Evolutionary conservation across 2,329 filamentous ascomycete species (phyloP), one percentile per base, ranked within the genome.

Genomic region (Podosphaera fusca): DNA sequence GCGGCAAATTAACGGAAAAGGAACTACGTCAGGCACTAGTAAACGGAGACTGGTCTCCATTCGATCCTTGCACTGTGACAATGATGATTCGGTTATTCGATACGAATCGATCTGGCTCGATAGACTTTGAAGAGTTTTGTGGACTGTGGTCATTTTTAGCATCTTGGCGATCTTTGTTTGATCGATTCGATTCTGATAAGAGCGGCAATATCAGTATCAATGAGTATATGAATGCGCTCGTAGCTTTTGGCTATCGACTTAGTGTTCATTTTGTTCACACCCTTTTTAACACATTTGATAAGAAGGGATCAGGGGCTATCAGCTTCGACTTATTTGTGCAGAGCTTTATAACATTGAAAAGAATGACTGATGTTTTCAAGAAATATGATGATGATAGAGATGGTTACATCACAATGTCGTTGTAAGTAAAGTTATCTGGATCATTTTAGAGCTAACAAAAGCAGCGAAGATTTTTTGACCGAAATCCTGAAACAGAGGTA

Each of bases 41-140:
- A 59, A 98, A 98, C 67, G 90, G 89, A 57, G 92, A 98, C 74
- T 95, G 87, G 80, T 87, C 87, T 1, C 80, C 87, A 3, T 98
- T 98, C 69, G 89, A 98, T 70, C 77, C 82, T 3, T 85, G 95
- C 64, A 98, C 92, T 1, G 89, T 96, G 62, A 84, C 84, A 66
- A 95, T 96, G 87, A 95, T 98, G 89, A 95, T 98, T 63, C 85
- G 89, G 67, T 96, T 98, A 92, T 98, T 98, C 71, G 90, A 96
- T 72, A 86, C 84, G 58, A 86, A 95, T 71, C 84, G 86, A 64
- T 85, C 79, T 60, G 88, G 89, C 55, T 85, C 84, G 12, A 94
- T 98, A 68, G 88, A 85, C 60, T 96, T 95, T 69, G 83, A 92
- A 62, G 92, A 96, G 70, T 98, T 98, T 70, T 94, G 89, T 67